Evolutionary conservation across 2,329 filamentous ascomycete species (phyloP), one percentile per base, ranked within the genome.

Genomic region (Neoascochyta sp.): DNA sequence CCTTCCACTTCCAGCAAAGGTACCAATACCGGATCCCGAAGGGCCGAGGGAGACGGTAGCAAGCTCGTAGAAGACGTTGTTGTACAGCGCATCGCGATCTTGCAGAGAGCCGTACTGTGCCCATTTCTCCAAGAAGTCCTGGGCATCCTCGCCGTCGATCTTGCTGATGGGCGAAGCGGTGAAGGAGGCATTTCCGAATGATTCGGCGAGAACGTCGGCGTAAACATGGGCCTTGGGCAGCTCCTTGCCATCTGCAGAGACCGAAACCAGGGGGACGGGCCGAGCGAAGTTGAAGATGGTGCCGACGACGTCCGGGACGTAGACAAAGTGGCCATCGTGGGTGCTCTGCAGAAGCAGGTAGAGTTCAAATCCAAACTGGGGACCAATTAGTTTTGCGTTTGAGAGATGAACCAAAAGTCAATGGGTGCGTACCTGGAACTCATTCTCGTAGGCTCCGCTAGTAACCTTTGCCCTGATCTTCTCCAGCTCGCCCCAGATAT

Each of bases 281-380:
- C 73, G 65, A 5, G 65, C 67, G 21, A 50, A 81, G 39, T 52
- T 67, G 58, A 80, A 77, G 1, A 74, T 51, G 1, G 50, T 66
- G 22, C 67, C 69, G 9, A 79, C 65, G 4, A 70, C 62, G 41
- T 78, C 73, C 3, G 75, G 73, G 9, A 69, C 60, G 47, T 71
- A 78, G 2, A 66, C 61, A 28, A 81, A 78, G 48, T 86, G 81
- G 1, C 79, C 78, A 50, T 86, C 81, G 43, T 83, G 78, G 3
- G 75, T 73, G 2, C 65, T 65, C 14, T 68, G 66, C 19, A 79
- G 65, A 6, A 76, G 57, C 3, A 29, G 26, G 32, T 60, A 61
- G 4, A 62, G 46, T 9, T 47, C 51, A 26, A 50, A 53, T 1
- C 53, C 58, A 17, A 62, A 62, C 58, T 60, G 16, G 7, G 6